These are phyloP conservation scores for Narthecium ossifragum DNA, from an alignment of 106 monocot species.

Conservation along the genomic window DNA sequence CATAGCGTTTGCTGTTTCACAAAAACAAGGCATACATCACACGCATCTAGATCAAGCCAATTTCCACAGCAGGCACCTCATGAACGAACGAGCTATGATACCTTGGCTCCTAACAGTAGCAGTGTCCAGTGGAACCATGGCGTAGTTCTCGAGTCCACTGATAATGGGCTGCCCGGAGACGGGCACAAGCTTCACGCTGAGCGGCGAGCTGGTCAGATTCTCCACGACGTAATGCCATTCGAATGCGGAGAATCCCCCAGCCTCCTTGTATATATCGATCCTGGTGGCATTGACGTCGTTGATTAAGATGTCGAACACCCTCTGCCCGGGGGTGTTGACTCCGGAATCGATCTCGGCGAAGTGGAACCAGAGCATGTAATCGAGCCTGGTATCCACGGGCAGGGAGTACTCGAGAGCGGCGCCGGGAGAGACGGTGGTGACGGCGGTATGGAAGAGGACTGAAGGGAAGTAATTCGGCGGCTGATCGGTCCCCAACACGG, in stretches of 20 bases:
- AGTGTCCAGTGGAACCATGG: slow-evolving; percentile 77
- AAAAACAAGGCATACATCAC: slow-evolving; percentile 2
- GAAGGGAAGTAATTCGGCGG: slow-evolving; percentile 60
- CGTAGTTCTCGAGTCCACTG: slow-evolving; percentile 90
- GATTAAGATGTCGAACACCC: slow-evolving; percentile 79
- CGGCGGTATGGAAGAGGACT: slow-evolving; percentile 44
- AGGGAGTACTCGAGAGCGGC: slow-evolving; percentile 45
- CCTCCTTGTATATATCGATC: slow-evolving; percentile 77
- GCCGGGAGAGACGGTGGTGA: slow-evolving; percentile 29
- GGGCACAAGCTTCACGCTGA: slow-evolving; percentile 71
- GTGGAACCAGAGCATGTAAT: slow-evolving; percentile 75
- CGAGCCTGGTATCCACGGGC: slow-evolving; percentile 51
- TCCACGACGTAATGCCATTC: slow-evolving; percentile 59
- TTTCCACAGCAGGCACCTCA: too few species aligned
- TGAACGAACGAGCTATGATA: too few species aligned
- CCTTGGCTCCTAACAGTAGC: slow-evolving; percentile 70
- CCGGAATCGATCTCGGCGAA: slow-evolving; percentile 66
- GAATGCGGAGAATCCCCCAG: slow-evolving; percentile 76
- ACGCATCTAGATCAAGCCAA: too few species aligned
- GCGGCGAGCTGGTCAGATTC: slow-evolving; percentile 53
- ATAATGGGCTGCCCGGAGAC: slow-evolving; percentile 65
- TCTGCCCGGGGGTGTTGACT: slow-evolving; percentile 35
- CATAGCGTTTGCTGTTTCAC: slow-evolving; percentile 60
- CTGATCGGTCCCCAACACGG: slow-evolving; percentile 35
- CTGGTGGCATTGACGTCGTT: slow-evolving; percentile 40